Evolutionary conservation across 2,329 filamentous ascomycete genomes (phyloP).

Genomic region (Chaetothyriales sp.): DNA sequence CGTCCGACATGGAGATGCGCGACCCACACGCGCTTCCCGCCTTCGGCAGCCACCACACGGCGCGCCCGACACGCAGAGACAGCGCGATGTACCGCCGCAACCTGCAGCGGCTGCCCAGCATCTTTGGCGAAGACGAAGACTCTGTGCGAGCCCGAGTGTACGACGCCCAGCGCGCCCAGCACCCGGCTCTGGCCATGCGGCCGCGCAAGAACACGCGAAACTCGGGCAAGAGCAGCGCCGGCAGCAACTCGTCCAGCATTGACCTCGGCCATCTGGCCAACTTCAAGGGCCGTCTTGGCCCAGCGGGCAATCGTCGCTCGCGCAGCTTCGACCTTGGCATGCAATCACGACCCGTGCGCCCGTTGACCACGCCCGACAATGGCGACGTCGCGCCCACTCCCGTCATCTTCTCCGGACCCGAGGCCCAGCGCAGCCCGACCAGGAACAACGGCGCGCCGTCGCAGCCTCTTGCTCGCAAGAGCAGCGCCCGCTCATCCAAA

Average conservation of each 20-base stretch:
- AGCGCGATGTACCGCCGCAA: conserved; percentile 12
- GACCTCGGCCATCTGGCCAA: conserved; percentile 45
- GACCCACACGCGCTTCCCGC: conserved; percentile 21
- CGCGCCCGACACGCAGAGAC: conserved; percentile 19
- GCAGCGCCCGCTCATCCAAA: conserved; percentile 31
- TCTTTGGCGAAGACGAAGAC: conserved; percentile 33
- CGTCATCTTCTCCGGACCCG: conserved; percentile 66
- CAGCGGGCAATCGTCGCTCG: conserved; percentile 26
- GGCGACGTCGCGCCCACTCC: conserved; percentile 75
- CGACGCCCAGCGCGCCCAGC: conserved; percentile 21
- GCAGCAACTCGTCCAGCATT: conserved; percentile 63
- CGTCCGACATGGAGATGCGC: conserved; percentile 39
- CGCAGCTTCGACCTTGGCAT: conserved; percentile 33
- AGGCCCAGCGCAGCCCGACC: conserved; percentile 36
- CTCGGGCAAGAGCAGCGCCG: conserved; percentile 52
- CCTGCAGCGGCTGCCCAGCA: conserved; percentile 50
- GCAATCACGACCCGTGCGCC: conserved; percentile 18
- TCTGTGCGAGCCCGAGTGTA: conserved; percentile 26
- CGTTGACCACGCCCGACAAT: conserved; percentile 1
- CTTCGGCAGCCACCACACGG: background rate
- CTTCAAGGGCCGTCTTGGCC: conserved; percentile 11
- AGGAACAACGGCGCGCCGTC: conserved; percentile 15
- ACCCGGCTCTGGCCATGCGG: conserved; percentile 18
- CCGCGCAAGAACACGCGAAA: conserved; percentile 33
- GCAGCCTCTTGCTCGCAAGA: conserved; percentile 26